Evolutionary conservation across 176 grass and related monocot species (phyloP).

Genomic region (maize (Zea mays)): Zm-B73-REFERENCE-NAM-5.0 NC_050101.1:178736501-178737000

Average conservation of each 20-base stretch:
- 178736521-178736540: background rate
- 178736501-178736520: background rate
- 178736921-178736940: background rate
- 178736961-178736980: slow-evolving; percentile 75
- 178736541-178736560: slow-evolving; percentile 25
- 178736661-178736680: slow-evolving; percentile 59
- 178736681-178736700: slow-evolving; percentile 19
- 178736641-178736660: slow-evolving; percentile 99
- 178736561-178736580: slow-evolving; percentile 24
- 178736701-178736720: slow-evolving; percentile 23
- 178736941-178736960: slow-evolving; percentile 9
- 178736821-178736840: slow-evolving; percentile 98
- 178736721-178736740: slow-evolving; percentile 16
- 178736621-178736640: slow-evolving; percentile 97
- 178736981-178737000: slow-evolving; percentile 96
- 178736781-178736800: slow-evolving; percentile 84
- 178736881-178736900: slow-evolving; percentile 68
- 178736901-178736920: slow-evolving; percentile 25
- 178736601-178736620: slow-evolving; percentile 98
- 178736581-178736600: slow-evolving; percentile 81
- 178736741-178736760: slow-evolving; percentile 79
- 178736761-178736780: slow-evolving; percentile 84
- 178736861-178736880: slow-evolving; percentile 99
- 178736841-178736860: slow-evolving; percentile 98
- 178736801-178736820: slow-evolving; percentile 97